phyloP scores from a whole-genome alignment of 1,139 yeast species.

The Yamadazyma taylorii region DNA sequence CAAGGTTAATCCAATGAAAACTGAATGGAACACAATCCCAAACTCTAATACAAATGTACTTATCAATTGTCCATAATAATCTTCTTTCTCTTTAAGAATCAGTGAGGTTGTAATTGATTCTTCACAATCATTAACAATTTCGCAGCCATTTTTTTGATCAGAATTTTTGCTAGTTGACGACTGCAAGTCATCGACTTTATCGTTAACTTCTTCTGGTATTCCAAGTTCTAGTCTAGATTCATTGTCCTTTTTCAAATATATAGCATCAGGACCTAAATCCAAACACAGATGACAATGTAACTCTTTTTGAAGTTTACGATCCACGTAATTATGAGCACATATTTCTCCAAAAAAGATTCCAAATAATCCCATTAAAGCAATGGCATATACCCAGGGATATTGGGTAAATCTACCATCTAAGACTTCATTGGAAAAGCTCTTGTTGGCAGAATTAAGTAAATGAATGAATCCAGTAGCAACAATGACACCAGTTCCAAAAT shows the following conservation, averaged over 20 bases:
- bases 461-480: slow-evolving; percentile 38
- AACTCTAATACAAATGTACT: slow-evolving; percentile 35
- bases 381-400: slow-evolving; percentile 37
- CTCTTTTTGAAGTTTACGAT: not conserved
- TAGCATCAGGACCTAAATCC: not conserved
- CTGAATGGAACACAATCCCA: slow-evolving; percentile 42
- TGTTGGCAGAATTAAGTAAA: slow-evolving; percentile 30
- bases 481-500: slow-evolving; percentile 37
- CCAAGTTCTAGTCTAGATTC: too few species aligned
- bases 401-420: slow-evolving; percentile 29
- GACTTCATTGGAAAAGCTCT: slow-evolving; percentile 26
- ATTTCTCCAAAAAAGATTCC: slow-evolving; percentile 32
- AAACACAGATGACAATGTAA: too few species aligned
- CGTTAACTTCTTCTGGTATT: too few species aligned
- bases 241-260: not conserved
- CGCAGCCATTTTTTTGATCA: too few species aligned
- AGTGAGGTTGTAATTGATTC: not conserved
- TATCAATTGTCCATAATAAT: slow-evolving; percentile 20
- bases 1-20: slow-evolving; percentile 40
- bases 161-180: too few species aligned
- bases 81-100: slow-evolving; percentile 1
- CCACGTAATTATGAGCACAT: slow-evolving; percentile 20
- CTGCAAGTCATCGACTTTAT: too few species aligned
- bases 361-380: slow-evolving; percentile 33
- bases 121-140: too few species aligned